These are phyloP conservation scores for Hyaloscypha bicolor DNA, from an alignment of 495 filamentous ascomycete species.

Conservation along the genomic window DNA sequence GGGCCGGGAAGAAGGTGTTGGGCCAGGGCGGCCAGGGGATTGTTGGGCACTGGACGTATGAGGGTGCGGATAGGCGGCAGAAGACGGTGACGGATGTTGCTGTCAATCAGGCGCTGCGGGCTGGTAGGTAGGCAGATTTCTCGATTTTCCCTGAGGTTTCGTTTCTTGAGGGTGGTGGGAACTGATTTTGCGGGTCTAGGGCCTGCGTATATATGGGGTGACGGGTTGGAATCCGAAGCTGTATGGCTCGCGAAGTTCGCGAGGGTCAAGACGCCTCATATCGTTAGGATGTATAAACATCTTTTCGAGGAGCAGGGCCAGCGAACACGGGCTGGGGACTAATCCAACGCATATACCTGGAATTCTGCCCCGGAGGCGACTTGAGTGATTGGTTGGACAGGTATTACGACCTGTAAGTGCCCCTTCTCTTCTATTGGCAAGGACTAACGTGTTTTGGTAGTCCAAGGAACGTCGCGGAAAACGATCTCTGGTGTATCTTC, in stretches of 20 bases:
- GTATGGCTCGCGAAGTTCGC: not conserved
- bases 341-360: constrained; percentile 17
- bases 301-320: constrained; percentile 7
- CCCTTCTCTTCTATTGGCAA: not conserved
- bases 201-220: not conserved
- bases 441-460: not conserved
- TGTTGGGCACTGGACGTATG: constrained; percentile 21
- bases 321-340: not conserved
- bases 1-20: constrained; percentile 23
- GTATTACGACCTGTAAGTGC: not conserved
- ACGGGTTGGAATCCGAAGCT: constrained; percentile 6
- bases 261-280: constrained; percentile 1
- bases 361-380: constrained; percentile 17
- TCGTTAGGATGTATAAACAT: constrained; percentile 15
- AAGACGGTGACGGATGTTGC: constrained; percentile 11
- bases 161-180: no score
- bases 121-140: not conserved
- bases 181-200: not conserved
- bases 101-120: constrained; percentile 12
- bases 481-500: constrained; percentile 16
- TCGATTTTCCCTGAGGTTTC: no score
- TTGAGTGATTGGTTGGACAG: not conserved
- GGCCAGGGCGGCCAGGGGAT: constrained; percentile 15
- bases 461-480: not conserved
- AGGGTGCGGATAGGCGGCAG: not conserved